A percentile compares a stretch with the other conserved stretches of the same genome.
Evolutionary conservation across 148 eudicot species (phyloP).

Genomic region (Chenopodium quinoa): DNA sequence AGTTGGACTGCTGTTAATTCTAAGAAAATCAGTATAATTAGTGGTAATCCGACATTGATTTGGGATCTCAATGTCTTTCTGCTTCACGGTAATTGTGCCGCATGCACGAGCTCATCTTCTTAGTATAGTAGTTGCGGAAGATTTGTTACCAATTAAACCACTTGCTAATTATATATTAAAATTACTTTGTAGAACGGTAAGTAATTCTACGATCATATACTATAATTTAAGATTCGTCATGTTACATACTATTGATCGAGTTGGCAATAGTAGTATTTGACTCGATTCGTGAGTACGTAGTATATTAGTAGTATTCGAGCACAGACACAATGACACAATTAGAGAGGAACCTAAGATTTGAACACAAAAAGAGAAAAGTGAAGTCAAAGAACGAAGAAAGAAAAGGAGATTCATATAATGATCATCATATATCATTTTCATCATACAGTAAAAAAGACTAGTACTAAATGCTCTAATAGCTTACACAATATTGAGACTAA

Average conservation of each 20-base stretch:
- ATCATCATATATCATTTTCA: conserved; percentile 33
- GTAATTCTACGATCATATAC: too few species aligned
- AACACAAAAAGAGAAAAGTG: background rate
- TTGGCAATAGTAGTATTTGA: too few species aligned
- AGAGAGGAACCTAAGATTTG: background rate
- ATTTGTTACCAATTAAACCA: background rate
- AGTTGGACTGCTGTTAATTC: conserved; percentile 16
- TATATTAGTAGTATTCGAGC: too few species aligned
- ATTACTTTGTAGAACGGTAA: background rate
- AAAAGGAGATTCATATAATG: conserved; percentile 8
- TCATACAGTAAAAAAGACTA: conserved; percentile 24
- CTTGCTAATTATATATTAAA: too few species aligned
- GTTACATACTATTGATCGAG: too few species aligned
- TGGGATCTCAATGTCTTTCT: conserved; percentile 37
- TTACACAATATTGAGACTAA: conserved; percentile 19
- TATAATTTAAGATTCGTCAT: too few species aligned
- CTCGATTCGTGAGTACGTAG: too few species aligned
- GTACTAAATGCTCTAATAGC: background rate
- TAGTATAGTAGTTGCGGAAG: background rate
- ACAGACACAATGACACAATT: too few species aligned
- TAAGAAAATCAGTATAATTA: conserved; percentile 29
- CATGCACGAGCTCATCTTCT: conserved; percentile 9
- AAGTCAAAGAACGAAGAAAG: conserved; percentile 23
- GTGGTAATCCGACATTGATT: conserved; percentile 34
- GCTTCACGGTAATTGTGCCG: conserved; percentile 33